phyloP scores from a whole-genome alignment of 805 yeast species.

The Saturnispora quitensis region DNA sequence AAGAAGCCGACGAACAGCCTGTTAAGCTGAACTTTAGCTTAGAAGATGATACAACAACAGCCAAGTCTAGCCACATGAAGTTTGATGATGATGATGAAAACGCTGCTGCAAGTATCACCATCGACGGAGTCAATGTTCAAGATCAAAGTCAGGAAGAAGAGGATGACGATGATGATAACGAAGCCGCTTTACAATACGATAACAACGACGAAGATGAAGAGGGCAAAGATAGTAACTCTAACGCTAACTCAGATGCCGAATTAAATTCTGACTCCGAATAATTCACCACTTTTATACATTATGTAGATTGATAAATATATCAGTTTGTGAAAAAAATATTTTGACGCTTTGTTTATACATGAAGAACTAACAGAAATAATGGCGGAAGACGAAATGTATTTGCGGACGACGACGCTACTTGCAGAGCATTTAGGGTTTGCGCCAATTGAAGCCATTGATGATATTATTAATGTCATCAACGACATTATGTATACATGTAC shows the following conservation, averaged over 20 bases:
- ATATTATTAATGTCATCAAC: constrained; percentile 80
- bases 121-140: constrained; percentile 3
- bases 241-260: constrained; percentile 5
- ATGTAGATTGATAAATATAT: not conserved
- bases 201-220: not conserved
- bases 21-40: constrained; percentile 29
- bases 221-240: not conserved
- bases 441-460: constrained; percentile 76
- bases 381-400: constrained; percentile 9
- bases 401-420: constrained; percentile 37
- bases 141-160: constrained; percentile 7
- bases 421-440: constrained; percentile 85
- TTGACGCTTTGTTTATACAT: not conserved
- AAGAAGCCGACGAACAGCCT: constrained; percentile 37
- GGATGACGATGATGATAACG: constrained; percentile 16
- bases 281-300: not conserved
- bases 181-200: constrained; percentile 11
- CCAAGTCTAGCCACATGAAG: constrained; percentile 29
- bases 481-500: constrained; percentile 77
- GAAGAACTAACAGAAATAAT: not conserved
- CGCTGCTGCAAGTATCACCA: constrained; percentile 1
- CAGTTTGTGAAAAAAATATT: not conserved
- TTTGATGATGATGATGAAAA: constrained; percentile 28
- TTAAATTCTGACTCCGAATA: not conserved
- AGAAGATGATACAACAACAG: constrained; percentile 5